These are phyloP conservation scores for Rhodotorula kratochvilovae DNA, from an alignment of 768 basidiomycete genomes.

Conservation along the genomic window DNA sequence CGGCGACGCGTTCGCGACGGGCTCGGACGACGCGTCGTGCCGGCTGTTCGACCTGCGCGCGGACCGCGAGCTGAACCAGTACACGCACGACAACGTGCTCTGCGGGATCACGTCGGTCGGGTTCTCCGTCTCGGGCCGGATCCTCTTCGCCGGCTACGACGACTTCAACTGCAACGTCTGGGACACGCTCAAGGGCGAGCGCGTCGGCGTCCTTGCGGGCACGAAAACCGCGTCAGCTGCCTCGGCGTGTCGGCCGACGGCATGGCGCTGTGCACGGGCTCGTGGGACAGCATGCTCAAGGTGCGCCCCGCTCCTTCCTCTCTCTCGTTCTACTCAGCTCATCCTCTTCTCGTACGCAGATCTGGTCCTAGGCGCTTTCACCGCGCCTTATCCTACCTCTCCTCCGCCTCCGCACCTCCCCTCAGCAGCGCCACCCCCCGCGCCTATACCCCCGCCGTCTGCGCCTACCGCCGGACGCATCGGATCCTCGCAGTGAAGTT, in stretches of 20 bases:
- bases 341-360: not conserved
- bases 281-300: conserved; percentile 77
- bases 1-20: conserved; percentile 96
- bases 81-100: conserved; percentile 96
- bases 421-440: too few relatives aligned
- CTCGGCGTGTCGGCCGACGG: conserved; percentile 92
- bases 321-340: not conserved
- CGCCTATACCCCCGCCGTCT: not conserved
- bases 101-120: conserved; percentile 99
- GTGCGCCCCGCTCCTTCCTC: conserved; percentile 15
- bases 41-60: conserved; percentile 96
- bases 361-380: conserved; percentile 12
- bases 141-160: conserved; percentile 97
- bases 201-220: conserved; percentile 96
- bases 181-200: conserved; percentile 97
- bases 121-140: conserved; percentile 94
- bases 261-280: conserved; percentile 97
- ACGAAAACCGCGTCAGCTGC: conserved; percentile 97
- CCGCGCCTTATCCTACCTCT: not conserved
- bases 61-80: conserved; percentile 92
- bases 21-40: conserved; percentile 98
- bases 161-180: conserved; percentile 99
- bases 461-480: not conserved
- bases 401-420: not conserved
- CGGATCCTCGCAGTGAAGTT: not conserved